Base-by-base conservation (phyloP, 2,329 filamentous ascomycete species). In the Dryadomyces quercivorus region DNA sequence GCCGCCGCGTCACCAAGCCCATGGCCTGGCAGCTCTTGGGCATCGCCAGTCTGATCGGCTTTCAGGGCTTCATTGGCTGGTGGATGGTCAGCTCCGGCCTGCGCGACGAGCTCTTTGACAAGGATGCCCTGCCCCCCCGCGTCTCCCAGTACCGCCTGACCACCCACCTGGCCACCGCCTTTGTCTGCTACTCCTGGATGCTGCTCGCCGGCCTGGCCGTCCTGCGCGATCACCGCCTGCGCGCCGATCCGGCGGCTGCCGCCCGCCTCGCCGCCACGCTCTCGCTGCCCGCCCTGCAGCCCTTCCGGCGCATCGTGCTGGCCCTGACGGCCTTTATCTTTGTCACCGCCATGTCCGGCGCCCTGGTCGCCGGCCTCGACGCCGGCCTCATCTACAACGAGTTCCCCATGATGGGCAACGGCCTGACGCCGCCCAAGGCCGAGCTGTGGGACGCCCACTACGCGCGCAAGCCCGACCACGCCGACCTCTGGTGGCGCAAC, bases 41-140 rank as follows among this genome's bases (percentile, higher is more conserved):
- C 13, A 97, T 98, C 59, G 88, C 88, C 46, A 81, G 78, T 50
- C 75, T 97, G 62, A 96, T 98, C 63, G 93, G 89, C 54, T 93
- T 95, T 69, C 93, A 98, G 69, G 93, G 93, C 47, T 81, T 93
- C 64, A 84, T 98, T 59, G 93, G 93, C 54, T 98, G 93, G 93
- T 98, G 93, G 90, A 98, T 98, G 93, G 93, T 98, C 62, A 94
- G 94, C 70, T 94, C 88, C 12, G 93, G 93, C 1, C 76, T 98
- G 59, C 94, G 92, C 67, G 93, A 97, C 66, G 93, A 98, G 67
- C 79, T 98, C 31, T 96, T 98, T 66, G 88, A 88, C 20, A 86
- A 88, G 2, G 93, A 91, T 13, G 86, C 85, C 55, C 89, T 95
- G 68, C 93, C 93, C 0, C 93, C 93, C 0, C 83, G 93, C 56